Evolutionary conservation across 139 green algal species (phyloP), one percentile per base, ranked within the genome.

Genomic region (Haematococcus sp.): DNA sequence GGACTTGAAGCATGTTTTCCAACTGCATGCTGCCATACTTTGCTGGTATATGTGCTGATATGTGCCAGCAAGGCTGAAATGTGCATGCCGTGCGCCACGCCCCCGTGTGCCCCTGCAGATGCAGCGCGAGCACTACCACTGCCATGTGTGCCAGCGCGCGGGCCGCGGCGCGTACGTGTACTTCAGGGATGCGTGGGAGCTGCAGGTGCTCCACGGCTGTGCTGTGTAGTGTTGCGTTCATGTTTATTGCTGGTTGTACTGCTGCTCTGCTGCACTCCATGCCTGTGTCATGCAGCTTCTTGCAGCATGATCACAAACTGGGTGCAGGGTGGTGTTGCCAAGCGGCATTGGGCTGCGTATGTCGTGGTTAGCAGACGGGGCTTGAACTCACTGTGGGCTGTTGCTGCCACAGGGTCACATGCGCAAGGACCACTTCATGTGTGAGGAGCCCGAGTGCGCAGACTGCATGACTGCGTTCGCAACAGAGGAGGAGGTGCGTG

Each of bases 381-480:
- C n/a, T n/a, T n/a, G n/a, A n/a, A 17, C 13, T 20, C 11, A 25
- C 20, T 17, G 46, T 15, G 22, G 33, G 35, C 20, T 17, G 4
- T 22, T 72, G 25, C 33, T 60, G 43, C 34, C 33, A 32, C 74
- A 87, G 81, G 55, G 19, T 0, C 77, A 83, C 43, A 44, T 86
- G 51, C 56, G 46, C 9, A 23, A 25, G 0, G 73, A 80, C 17
- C 90, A 95, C 75, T 70, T 79, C 60, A 13, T 83, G 27, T 95
- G 90, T 75, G 71, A 84, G 19, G 82, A 90, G 60, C 75, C 73
- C 2, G 82, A 91, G 15, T 95, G 90, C 64, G 64, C 25, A 4
- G 78, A 75, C 60, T 87, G 83, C 73, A 77, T 93, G 65, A 83
- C 91, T 34, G 89, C 86, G 0, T 95, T 93, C 68, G 55, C 58